Conservation (phyloP, 495 filamentous ascomycete genomes). For the Penicillium argentinense region DNA sequence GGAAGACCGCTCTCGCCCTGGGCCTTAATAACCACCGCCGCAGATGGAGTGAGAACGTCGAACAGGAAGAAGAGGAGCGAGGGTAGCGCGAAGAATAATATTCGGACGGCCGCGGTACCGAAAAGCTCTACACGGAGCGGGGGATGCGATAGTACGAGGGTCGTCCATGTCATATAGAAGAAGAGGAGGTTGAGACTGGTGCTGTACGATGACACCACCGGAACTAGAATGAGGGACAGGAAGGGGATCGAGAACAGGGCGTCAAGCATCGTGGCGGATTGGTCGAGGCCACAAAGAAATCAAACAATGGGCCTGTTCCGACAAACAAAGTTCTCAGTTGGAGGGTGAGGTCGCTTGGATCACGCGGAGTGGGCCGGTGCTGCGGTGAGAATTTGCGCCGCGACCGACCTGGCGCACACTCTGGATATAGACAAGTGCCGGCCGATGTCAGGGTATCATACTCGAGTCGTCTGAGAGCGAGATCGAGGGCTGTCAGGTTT, state of each 20-base stretch:
- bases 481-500: too few relatives aligned
- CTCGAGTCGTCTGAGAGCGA: too few relatives aligned
- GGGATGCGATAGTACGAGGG: conserved; percentile 72
- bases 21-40: conserved; percentile 66
- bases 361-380: too few relatives aligned
- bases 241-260: conserved; percentile 70
- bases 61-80: conserved; percentile 72
- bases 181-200: conserved; percentile 83
- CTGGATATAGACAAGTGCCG: too few relatives aligned
- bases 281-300: neutral
- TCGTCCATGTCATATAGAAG: conserved; percentile 89
- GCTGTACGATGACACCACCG: conserved; percentile 58
- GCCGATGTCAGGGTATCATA: too few relatives aligned
- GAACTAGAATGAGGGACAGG: conserved; percentile 61
- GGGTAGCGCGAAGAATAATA: conserved; percentile 71
- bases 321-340: too few relatives aligned
- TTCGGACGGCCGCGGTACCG: conserved; percentile 64
- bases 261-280: conserved; percentile 44
- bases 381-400: neutral
- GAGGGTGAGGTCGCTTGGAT: neutral
- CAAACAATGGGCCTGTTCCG: too few relatives aligned
- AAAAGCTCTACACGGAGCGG: conserved; percentile 75
- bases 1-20: conserved; percentile 66
- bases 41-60: conserved; percentile 66
- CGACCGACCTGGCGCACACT: neutral